Evolutionary conservation across 768 basidiomycete species (phyloP).

Genomic region (Fomitopsis pulvina): DNA sequence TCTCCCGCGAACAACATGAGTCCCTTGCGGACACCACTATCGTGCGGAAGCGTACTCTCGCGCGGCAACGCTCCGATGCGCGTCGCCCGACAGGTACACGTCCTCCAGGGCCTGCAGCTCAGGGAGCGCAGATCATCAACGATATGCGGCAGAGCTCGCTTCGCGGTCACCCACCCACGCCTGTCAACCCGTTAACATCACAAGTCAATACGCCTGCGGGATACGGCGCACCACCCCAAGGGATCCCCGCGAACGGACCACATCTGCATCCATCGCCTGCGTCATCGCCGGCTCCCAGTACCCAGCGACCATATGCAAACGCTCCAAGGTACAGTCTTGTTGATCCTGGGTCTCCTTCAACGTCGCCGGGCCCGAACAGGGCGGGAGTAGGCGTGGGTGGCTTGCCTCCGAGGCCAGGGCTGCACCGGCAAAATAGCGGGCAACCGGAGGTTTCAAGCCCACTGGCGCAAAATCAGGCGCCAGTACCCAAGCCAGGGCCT

Average conservation of each 20-base stretch:
- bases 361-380: background rate
- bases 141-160: background rate
- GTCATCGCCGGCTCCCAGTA: background rate
- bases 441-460: background rate
- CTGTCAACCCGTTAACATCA: background rate
- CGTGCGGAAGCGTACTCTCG: constrained; percentile 76
- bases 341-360: constrained; percentile 29
- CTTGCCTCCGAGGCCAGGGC: background rate
- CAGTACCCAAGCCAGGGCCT: constrained; percentile 31
- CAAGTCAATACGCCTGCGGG: background rate
- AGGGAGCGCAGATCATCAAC: background rate
- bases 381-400: background rate
- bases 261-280: background rate
- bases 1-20: constrained; percentile 83
- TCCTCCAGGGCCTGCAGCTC: background rate
- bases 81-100: constrained; percentile 1
- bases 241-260: background rate
- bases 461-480: background rate
- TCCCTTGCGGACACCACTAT: constrained; percentile 71
- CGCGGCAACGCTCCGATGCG: constrained; percentile 48
- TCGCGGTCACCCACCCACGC: background rate
- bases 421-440: background rate
- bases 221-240: background rate
- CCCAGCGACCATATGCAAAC: background rate
- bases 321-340: constrained; percentile 42